These are phyloP conservation scores for Paraleonurus japonicus DNA, from an alignment of 257 asterid genomes.

Conservation along the genomic window DNA sequence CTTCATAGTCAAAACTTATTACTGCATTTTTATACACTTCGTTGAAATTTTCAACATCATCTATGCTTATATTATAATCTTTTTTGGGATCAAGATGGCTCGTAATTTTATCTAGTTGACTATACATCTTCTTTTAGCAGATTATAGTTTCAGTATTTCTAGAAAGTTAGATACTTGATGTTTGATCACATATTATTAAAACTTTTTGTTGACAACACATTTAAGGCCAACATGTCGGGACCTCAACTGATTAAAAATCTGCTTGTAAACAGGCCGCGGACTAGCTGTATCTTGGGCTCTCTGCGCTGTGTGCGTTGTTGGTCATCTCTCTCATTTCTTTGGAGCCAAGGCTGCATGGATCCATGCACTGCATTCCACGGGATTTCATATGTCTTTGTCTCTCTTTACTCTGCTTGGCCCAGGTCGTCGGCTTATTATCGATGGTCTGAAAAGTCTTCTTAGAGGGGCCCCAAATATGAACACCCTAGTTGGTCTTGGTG, in stretches of 20 bases:
- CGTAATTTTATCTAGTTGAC: neutral
- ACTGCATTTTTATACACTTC: neutral
- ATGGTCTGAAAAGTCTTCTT: constrained; percentile 84
- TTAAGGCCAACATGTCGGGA: constrained; percentile 24
- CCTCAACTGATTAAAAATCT: constrained; percentile 24
- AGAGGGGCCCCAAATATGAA: constrained; percentile 98
- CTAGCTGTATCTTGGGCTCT: constrained; percentile 96
- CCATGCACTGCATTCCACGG: constrained; percentile 92
- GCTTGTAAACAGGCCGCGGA: constrained; percentile 78
- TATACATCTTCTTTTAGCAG: neutral
- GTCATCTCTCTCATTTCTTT: constrained; percentile 88
- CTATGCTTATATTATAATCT: neutral
- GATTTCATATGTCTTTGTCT: constrained; percentile 85
- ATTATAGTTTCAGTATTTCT: neutral
- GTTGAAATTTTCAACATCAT: constrained; percentile 1
- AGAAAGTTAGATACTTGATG: constrained; percentile 14
- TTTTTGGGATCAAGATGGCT: constrained; percentile 3
- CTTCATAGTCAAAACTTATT: neutral
- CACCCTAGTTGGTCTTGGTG: constrained; percentile 99
- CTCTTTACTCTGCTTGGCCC: constrained; percentile 90
- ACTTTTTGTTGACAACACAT: constrained; percentile 2
- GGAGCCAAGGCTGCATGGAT: constrained; percentile 95
- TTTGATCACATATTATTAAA: neutral
- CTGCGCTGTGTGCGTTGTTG: constrained; percentile 87
- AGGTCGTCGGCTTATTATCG: constrained; percentile 83